A percentile compares a stretch with the other conserved stretches of the same genome.
phyloP scores from a whole-genome alignment of 495 filamentous ascomycete species.

The Penicillium angulare region DNA sequence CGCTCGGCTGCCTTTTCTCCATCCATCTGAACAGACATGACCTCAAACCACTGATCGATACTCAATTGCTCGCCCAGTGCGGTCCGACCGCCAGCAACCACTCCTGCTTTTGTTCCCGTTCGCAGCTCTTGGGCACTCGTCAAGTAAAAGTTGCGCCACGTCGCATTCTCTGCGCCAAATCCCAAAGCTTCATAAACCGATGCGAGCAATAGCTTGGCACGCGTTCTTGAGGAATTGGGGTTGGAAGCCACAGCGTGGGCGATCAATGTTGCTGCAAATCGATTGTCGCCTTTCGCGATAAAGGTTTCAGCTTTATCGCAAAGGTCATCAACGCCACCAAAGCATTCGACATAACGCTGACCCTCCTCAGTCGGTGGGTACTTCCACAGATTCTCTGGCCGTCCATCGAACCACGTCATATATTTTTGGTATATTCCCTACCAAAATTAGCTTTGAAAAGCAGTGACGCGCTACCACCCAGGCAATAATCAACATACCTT shows the following conservation, averaged over 20 bases:
- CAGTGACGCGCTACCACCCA: too few species aligned
- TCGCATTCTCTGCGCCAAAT: conserved; percentile 20
- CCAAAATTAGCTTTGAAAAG: background rate
- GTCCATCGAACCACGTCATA: conserved; percentile 38
- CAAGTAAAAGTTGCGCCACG: conserved; percentile 26
- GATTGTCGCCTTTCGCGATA: background rate
- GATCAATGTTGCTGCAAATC: background rate
- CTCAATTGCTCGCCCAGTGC: conserved; percentile 6
- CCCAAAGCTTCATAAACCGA: conserved; percentile 21
- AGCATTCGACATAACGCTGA: conserved; percentile 23
- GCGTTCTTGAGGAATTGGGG: background rate
- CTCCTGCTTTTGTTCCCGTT: conserved; percentile 8
- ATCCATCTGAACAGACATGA: conserved; percentile 12
- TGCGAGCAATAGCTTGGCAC: conserved; percentile 2
- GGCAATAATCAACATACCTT: conserved; percentile 16
- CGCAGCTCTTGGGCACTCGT: conserved; percentile 15
- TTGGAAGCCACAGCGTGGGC: background rate
- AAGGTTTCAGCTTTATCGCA: background rate
- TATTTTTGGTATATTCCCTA: conserved; percentile 33
- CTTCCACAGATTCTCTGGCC: conserved; percentile 35
- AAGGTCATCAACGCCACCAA: conserved; percentile 20
- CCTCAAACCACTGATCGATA: conserved; percentile 13
- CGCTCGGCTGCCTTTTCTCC: conserved; percentile 3
- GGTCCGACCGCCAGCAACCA: conserved; percentile 6
- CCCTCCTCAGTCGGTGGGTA: conserved; percentile 24